Percentiles rank a stretch among this genome's conserved stretches.
Evolutionary conservation across 2,329 filamentous ascomycete species (phyloP).

Genomic region (Fusarium buharicum): DNA sequence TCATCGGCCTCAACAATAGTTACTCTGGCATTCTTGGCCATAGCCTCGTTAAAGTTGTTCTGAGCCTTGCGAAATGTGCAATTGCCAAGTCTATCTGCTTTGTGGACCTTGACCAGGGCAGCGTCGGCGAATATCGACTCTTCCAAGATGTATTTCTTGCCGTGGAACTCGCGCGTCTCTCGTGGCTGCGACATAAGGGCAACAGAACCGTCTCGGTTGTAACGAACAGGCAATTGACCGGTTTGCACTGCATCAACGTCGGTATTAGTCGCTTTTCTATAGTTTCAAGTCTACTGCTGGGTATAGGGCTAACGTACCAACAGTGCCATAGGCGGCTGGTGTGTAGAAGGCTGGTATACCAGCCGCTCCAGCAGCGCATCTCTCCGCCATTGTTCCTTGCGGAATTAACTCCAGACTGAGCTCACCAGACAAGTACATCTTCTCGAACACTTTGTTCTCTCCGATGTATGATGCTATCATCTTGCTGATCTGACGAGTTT

Average conservation of each 20-base stretch:
- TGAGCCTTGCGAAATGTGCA: conserved; percentile 85
- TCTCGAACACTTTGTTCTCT: conserved; percentile 91
- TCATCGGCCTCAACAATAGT: conserved; percentile 92
- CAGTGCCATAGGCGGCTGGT: conserved; percentile 82
- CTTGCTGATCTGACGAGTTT: conserved; percentile 77
- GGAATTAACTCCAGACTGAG: conserved; percentile 89
- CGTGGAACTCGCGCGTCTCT: conserved; percentile 88
- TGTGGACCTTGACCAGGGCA: conserved; percentile 90
- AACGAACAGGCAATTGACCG: conserved; percentile 81
- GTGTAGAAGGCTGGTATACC: conserved; percentile 94
- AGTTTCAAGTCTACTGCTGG: too few species aligned
- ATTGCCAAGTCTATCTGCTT: conserved; percentile 89
- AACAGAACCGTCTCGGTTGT: conserved; percentile 79
- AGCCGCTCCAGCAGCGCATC: conserved; percentile 83
- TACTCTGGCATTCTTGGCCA: conserved; percentile 87
- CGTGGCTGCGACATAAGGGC: conserved; percentile 76
- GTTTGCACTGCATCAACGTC: conserved; percentile 70
- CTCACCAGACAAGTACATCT: conserved; percentile 85
- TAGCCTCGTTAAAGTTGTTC: conserved; percentile 91
- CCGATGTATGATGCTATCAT: conserved; percentile 94
- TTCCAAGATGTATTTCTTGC: conserved; percentile 88
- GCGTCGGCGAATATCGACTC: conserved; percentile 87
- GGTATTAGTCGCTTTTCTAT: accelerated
- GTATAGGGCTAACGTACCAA: conserved; percentile 49
- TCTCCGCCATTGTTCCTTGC: conserved; percentile 88